Conservation (phyloP, 169 alveolate genomes). For the Plasmodium vivax region DNA sequence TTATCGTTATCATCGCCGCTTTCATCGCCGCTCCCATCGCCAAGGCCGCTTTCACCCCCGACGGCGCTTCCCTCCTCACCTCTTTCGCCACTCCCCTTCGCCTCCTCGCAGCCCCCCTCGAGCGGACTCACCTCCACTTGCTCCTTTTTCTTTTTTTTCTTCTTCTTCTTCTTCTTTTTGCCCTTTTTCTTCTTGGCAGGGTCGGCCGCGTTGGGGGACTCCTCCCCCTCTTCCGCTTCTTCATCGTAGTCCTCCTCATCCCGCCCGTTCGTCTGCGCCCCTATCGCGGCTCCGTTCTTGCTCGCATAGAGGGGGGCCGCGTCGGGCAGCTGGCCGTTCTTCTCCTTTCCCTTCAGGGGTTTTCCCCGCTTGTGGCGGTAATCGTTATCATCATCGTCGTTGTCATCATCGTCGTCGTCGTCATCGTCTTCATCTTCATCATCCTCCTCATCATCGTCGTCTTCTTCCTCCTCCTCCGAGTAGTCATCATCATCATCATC, state of each 20-base stretch:
- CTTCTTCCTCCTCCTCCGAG: conserved; percentile 25
- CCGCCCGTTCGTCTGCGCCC: neutral
- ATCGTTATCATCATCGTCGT: too few species aligned
- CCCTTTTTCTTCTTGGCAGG: neutral
- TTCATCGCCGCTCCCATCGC: too few species aligned
- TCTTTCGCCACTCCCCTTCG: too few species aligned
- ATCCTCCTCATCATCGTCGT: conserved; percentile 15
- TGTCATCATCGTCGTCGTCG: conserved; percentile 5
- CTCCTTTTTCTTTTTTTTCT: neutral
- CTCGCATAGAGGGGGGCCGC: neutral
- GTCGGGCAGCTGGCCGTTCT: neutral
- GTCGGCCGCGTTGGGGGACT: neutral
- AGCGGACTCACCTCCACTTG: neutral
- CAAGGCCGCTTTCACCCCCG: too few species aligned
- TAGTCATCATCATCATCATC: neutral
- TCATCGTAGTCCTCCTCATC: neutral
- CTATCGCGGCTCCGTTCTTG: neutral
- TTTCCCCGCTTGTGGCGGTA: neutral
- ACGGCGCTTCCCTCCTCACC: too few species aligned
- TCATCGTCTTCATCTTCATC: conserved; percentile 43
- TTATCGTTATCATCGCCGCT: too few species aligned
- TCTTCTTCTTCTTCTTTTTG: neutral
- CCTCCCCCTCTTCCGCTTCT: neutral
- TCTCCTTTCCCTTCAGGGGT: neutral
- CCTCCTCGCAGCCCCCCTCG: neutral